A percentile compares a stretch with the other conserved stretches of the same genome.
These are phyloP conservation scores for Botrytis medusae DNA, from an alignment of 2,329 filamentous ascomycete species.

Conservation along the genomic window DNA sequence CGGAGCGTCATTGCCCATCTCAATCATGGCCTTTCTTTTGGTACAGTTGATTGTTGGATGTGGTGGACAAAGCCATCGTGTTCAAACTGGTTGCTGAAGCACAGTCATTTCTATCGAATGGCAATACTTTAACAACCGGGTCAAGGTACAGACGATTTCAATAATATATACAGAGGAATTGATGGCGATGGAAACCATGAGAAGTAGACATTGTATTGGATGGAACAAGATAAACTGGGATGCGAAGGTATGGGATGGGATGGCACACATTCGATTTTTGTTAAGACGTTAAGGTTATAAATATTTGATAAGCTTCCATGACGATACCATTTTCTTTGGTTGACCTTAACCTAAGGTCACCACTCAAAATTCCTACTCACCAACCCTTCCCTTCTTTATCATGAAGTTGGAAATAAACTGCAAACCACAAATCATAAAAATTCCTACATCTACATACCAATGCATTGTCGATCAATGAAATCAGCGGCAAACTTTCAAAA, in stretches of 20 bases:
- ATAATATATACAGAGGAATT: fast-evolving
- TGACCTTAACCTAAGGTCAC: not conserved
- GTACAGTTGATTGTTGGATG: not conserved
- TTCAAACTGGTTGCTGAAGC: too few species aligned
- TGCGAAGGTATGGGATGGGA: not conserved
- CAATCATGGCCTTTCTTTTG: not conserved
- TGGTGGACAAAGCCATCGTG: not conserved
- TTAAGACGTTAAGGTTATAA: not conserved
- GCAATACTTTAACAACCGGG: not conserved
- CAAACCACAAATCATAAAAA: not conserved
- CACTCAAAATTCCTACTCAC: not conserved
- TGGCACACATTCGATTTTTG: not conserved
- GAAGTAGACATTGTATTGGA: not conserved
- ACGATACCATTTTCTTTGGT: not conserved
- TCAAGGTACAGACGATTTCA: not conserved
- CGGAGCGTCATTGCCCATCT: not conserved
- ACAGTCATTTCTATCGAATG: not conserved
- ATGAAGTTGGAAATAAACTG: not conserved
- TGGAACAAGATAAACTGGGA: not conserved
- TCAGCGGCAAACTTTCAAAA: not conserved
- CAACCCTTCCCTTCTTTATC: not conserved
- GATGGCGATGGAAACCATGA: fast-evolving
- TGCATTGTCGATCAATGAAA: not conserved
- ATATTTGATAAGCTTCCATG: not conserved
- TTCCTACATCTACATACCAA: not conserved